phyloP scores from a whole-genome alignment of 768 basidiomycete genomes.

The Podaxis pistillaris region DNA sequence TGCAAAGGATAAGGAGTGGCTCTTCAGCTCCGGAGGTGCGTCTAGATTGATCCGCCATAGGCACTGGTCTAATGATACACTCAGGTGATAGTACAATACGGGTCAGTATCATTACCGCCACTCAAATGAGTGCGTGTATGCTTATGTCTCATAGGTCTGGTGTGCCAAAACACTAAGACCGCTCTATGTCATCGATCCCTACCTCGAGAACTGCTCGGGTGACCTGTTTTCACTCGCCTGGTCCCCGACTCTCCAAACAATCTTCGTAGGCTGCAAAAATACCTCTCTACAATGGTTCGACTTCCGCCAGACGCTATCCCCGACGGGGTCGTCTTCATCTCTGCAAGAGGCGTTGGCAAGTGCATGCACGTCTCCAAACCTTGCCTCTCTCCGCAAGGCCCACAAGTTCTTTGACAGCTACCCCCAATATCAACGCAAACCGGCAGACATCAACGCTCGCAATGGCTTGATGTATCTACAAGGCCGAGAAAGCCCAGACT shows the following conservation, averaged over 20 bases:
- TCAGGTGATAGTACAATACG: constrained; percentile 88
- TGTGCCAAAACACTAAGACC: constrained; percentile 63
- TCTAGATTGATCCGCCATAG: background rate
- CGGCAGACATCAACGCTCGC: constrained; percentile 67
- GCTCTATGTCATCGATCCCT: constrained; percentile 74
- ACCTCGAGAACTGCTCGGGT: constrained; percentile 77
- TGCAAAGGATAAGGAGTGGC: constrained; percentile 73
- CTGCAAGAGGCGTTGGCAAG: constrained; percentile 24
- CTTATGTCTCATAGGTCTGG: constrained; percentile 62
- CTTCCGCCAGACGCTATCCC: constrained; percentile 36
- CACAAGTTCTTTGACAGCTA: constrained; percentile 95
- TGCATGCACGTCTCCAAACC: constrained; percentile 36
- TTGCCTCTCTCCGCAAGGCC: constrained; percentile 40
- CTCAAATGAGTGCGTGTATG: background rate
- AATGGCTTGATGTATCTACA: constrained; percentile 37
- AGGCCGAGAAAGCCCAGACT: constrained; percentile 32
- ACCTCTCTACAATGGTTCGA: constrained; percentile 90
- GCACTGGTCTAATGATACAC: constrained; percentile 2
- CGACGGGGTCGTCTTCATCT: constrained; percentile 19
- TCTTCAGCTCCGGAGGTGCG: constrained; percentile 88
- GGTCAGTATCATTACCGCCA: constrained; percentile 39
- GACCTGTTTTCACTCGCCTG: constrained; percentile 87
- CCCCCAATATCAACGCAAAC: constrained; percentile 64
- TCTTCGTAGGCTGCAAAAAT: constrained; percentile 91
- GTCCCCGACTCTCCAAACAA: constrained; percentile 62